Conservation (phyloP, 306 rosid species). For the Clitoria ternatea region DNA sequence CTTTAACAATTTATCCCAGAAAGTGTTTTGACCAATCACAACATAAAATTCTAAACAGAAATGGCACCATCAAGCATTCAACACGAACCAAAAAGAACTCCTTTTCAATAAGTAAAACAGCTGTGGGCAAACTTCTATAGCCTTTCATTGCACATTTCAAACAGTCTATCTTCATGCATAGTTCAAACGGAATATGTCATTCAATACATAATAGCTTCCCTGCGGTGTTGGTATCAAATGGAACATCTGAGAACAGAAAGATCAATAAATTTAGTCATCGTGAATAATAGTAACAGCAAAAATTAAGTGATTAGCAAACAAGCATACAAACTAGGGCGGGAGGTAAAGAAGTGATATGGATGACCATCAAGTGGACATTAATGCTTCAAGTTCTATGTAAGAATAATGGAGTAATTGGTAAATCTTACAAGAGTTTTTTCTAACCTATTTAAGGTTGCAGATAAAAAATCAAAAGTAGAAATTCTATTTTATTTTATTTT, state of each 20-base stretch:
- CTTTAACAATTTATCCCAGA: slow-evolving; percentile 30
- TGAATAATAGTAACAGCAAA: background rate
- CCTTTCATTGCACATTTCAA: slow-evolving; percentile 4
- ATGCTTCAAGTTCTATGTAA: background rate
- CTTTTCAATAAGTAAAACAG: slow-evolving; percentile 32
- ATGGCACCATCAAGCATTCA: slow-evolving; percentile 26
- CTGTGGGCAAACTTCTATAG: slow-evolving; percentile 25
- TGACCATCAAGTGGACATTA: background rate
- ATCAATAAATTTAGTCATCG: background rate
- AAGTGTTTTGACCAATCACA: slow-evolving; percentile 42
- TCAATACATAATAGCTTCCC: slow-evolving; percentile 83
- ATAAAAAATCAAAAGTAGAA: no score
- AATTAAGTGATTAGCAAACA: background rate
- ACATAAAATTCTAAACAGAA: slow-evolving; percentile 28
- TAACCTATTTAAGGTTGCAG: no score
- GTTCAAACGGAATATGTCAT: slow-evolving; percentile 93
- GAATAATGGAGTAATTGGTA: background rate
- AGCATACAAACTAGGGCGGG: background rate
- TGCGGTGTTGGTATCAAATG: slow-evolving; percentile 93
- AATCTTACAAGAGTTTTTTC: no score
- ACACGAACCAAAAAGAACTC: slow-evolving; percentile 36
- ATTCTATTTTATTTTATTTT: no score
- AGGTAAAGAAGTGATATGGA: background rate
- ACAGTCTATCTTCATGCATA: slow-evolving; percentile 58
- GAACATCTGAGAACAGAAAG: slow-evolving; percentile 72